phyloP scores from a whole-genome alignment of 306 rosid species.

The Bauhinia variegata region DNA sequence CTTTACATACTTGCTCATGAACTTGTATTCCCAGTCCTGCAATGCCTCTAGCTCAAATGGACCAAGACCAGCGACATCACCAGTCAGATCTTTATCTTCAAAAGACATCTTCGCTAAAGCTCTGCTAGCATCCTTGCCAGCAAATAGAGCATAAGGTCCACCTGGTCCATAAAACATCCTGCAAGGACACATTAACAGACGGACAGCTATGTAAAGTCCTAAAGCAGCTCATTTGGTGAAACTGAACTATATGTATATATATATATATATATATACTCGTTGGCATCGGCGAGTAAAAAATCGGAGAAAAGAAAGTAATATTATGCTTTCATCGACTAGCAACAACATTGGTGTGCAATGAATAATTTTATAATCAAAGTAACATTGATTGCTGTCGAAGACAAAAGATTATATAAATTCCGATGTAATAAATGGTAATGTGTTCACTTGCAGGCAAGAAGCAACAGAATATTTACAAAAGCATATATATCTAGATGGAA shows the following conservation, averaged over 20 bases:
- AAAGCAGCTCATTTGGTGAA: not conserved
- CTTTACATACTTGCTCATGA: constrained; percentile 63
- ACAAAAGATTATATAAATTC: too few species aligned
- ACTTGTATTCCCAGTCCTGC: constrained; percentile 97
- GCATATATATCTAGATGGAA: not conserved
- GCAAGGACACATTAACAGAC: constrained; percentile 24
- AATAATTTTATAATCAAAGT: too few species aligned
- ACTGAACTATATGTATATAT: not conserved
- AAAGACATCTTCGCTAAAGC: constrained; percentile 99
- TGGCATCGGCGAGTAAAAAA: too few species aligned
- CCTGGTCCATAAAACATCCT: constrained; percentile 98
- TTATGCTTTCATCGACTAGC: too few species aligned
- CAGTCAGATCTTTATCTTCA: constrained; percentile 84
- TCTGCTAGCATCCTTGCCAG: constrained; percentile 97
- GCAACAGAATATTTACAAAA: too few species aligned
- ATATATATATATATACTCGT: too few species aligned
- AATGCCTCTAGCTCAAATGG: constrained; percentile 76
- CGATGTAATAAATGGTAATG: too few species aligned
- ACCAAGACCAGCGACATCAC: constrained; percentile 63
- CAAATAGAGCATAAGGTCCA: constrained; percentile 95
- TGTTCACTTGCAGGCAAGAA: too few species aligned
- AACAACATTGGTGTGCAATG: too few species aligned
- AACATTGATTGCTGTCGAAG: too few species aligned
- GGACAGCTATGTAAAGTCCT: constrained; percentile 50
- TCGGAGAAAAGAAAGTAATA: too few species aligned